phyloP scores from a whole-genome alignment of 192 early-diverging fungal genomes.

The Jimgerdemannia flammicorona region DNA sequence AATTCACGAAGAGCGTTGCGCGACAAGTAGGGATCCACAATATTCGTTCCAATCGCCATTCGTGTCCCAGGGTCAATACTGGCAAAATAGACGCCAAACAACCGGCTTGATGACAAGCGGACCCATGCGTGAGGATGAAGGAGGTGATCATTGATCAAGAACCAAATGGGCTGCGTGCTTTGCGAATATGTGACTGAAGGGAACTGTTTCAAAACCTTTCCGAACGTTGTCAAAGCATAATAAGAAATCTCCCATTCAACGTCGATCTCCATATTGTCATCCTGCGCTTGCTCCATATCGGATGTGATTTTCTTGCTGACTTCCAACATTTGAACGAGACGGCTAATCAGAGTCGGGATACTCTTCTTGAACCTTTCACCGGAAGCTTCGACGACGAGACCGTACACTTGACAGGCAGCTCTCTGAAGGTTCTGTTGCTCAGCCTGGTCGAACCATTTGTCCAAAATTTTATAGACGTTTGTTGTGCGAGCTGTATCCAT shows the following conservation, averaged over 20 bases:
- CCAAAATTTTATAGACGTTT: constrained; percentile 64
- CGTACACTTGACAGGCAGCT: constrained; percentile 81
- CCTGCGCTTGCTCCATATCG: constrained; percentile 25
- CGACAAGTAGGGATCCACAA: constrained; percentile 28
- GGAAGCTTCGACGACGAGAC: constrained; percentile 77
- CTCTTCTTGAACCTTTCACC: constrained; percentile 55
- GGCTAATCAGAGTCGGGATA: constrained; percentile 46
- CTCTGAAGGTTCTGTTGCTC: constrained; percentile 67
- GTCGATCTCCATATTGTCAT: constrained; percentile 55
- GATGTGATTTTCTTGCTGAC: constrained; percentile 11
- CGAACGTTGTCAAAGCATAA: constrained; percentile 73
- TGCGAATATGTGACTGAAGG: constrained; percentile 47
- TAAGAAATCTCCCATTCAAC: constrained; percentile 86
- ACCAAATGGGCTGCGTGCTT: constrained; percentile 63
- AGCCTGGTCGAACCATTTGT: constrained; percentile 68
- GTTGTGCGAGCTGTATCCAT: constrained; percentile 56
- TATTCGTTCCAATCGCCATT: constrained; percentile 14
- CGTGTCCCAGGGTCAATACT: constrained; percentile 57
- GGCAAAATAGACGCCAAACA: constrained; percentile 79
- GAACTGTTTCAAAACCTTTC: constrained; percentile 59
- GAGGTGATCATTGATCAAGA: constrained; percentile 56
- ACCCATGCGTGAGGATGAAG: constrained; percentile 93
- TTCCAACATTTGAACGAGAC: constrained; percentile 45
- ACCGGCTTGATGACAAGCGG: constrained; percentile 59
- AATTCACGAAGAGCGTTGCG: constrained; percentile 45